phyloP scores from a whole-genome alignment of 2,329 filamentous ascomycete genomes.

The Arthrobotrys iridis region DNA sequence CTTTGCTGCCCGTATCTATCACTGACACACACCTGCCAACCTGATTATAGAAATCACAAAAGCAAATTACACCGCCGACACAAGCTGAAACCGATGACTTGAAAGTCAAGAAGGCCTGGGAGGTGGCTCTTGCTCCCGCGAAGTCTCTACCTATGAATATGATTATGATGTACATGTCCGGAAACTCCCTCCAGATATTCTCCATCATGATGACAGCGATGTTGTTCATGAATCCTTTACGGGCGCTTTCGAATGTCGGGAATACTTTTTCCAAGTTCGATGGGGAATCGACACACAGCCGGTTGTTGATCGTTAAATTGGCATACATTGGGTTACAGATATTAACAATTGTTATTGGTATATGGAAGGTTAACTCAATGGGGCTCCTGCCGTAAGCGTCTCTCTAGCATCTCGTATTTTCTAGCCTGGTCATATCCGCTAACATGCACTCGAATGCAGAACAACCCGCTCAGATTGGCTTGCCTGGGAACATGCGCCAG shows the following conservation, averaged over 20 bases:
- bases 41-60: conserved; percentile 62
- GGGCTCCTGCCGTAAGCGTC: conserved; percentile 83
- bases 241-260: conserved; percentile 83
- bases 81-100: conserved; percentile 90
- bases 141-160: conserved; percentile 98
- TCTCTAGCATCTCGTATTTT: neutral
- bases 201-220: conserved; percentile 99
- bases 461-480: conserved; percentile 98
- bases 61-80: conserved; percentile 71
- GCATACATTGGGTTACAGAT: conserved; percentile 90
- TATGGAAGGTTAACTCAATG: conserved; percentile 98
- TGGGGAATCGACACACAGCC: conserved; percentile 77
- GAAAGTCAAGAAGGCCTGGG: conserved; percentile 99
- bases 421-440: neutral
- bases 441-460: conserved; percentile 63
- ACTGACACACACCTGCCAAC: conserved; percentile 57
- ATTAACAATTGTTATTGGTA: conserved; percentile 80
- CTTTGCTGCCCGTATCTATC: conserved; percentile 64
- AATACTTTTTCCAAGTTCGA: conserved; percentile 91
- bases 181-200: conserved; percentile 97
- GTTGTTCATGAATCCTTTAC: conserved; percentile 95
- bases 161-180: conserved; percentile 99
- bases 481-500: conserved; percentile 77
- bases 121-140: conserved; percentile 89
- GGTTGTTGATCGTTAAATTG: conserved; percentile 80